A percentile compares a stretch with the other conserved stretches of the same genome.
phyloP scores from a whole-genome alignment of 352 stramenopile species.

The Pythium insidiosum region DNA sequence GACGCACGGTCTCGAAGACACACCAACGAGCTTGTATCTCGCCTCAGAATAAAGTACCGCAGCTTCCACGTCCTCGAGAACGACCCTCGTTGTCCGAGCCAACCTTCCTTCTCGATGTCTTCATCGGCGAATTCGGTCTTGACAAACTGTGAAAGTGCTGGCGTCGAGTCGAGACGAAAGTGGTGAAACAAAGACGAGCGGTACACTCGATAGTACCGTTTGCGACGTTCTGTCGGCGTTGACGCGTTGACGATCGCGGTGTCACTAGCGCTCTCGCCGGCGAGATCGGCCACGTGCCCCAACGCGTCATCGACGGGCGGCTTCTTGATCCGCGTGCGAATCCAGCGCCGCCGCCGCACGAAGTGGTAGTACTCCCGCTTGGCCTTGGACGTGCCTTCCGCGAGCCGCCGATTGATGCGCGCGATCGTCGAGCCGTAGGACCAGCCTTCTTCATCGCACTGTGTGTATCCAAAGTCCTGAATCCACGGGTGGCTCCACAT shows the following conservation, averaged over 20 bases:
- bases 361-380: constrained; percentile 81
- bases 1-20: constrained; percentile 68
- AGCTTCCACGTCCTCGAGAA: constrained; percentile 82
- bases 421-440: constrained; percentile 78
- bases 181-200: constrained; percentile 58
- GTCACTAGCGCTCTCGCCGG: not conserved
- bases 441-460: constrained; percentile 82
- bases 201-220: constrained; percentile 61
- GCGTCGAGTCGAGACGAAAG: constrained; percentile 39
- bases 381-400: constrained; percentile 61
- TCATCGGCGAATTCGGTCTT: constrained; percentile 61
- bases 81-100: constrained; percentile 55
- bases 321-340: constrained; percentile 66
- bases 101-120: constrained; percentile 68
- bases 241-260: not conserved
- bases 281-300: not conserved
- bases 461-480: constrained; percentile 63
- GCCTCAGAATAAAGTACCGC: constrained; percentile 68
- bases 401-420: constrained; percentile 74
- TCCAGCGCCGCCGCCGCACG: constrained; percentile 63
- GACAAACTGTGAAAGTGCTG: constrained; percentile 31
- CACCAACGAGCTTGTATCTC: constrained; percentile 63
- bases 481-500: constrained; percentile 81
- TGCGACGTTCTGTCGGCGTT: not conserved
- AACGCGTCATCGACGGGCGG: constrained; percentile 3